Conservation (phyloP, 345 rosid species). For the Iberis pinnata region DNA sequence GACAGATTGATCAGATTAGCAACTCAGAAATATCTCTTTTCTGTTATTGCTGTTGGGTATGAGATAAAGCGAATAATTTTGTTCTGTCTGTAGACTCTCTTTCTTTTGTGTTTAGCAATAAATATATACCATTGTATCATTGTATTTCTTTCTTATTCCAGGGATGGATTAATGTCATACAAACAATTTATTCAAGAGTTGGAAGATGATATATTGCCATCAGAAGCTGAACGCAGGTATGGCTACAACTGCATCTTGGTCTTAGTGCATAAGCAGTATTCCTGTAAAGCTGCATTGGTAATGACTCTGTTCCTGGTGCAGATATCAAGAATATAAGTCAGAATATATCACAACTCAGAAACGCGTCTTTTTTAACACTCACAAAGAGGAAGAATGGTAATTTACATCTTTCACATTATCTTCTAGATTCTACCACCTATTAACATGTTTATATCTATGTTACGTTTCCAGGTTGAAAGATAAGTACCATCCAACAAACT, state of each 20-base stretch:
- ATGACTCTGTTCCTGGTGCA: slow-evolving; percentile 34
- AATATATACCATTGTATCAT: background rate
- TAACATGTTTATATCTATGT: slow-evolving; percentile 14
- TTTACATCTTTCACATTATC: background rate
- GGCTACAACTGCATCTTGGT: slow-evolving; percentile 1
- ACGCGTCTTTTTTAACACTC: slow-evolving; percentile 52
- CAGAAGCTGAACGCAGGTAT: slow-evolving; percentile 98
- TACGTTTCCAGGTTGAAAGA: slow-evolving; percentile 61
- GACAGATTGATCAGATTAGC: background rate
- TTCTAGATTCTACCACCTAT: slow-evolving; percentile 10
- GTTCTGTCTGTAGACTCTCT: background rate
- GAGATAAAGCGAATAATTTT: background rate
- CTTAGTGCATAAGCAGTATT: slow-evolving; percentile 1
- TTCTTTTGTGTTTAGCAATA: background rate
- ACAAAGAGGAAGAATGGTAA: slow-evolving; percentile 35
- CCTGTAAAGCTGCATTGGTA: slow-evolving; percentile 2
- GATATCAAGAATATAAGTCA: slow-evolving; percentile 92
- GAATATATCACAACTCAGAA: slow-evolving; percentile 93
- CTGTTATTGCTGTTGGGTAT: no score
- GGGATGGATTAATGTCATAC: slow-evolving; percentile 99
- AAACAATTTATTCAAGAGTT: slow-evolving; percentile 99
- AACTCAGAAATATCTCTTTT: background rate
- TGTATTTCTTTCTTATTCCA: slow-evolving; percentile 42
- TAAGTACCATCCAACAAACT: slow-evolving; percentile 92
- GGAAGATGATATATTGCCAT: slow-evolving; percentile 94